Conservation (phyloP, 2,329 filamentous ascomycete species). For the Dactylonectria estremocensis region DNA sequence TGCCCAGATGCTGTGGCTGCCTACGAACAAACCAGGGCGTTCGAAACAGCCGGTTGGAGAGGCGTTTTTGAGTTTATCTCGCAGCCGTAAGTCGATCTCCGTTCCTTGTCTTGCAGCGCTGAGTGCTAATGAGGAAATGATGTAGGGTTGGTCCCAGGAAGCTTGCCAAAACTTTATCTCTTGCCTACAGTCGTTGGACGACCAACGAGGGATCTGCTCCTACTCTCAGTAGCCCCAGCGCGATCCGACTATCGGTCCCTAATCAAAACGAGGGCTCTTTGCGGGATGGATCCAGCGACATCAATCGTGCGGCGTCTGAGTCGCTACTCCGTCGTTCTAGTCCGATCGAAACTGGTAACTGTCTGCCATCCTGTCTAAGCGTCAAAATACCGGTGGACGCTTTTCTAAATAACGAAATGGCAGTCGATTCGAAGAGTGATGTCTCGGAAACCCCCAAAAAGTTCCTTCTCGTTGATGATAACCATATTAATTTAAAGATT, state of each 20-base stretch:
- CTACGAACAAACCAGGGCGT: slow-evolving; percentile 43
- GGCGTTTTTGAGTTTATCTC: slow-evolving; percentile 57
- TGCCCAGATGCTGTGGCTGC: slow-evolving; percentile 53
- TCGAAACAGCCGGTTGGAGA: slow-evolving; percentile 32
- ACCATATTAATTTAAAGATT: slow-evolving; percentile 57
- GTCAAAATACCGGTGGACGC: too few relatives aligned
- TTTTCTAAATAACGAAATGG: too few relatives aligned
- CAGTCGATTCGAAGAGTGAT: too few relatives aligned
- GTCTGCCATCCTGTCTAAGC: too few relatives aligned
- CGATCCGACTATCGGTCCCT: too few relatives aligned
- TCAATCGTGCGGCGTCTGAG: too few relatives aligned
- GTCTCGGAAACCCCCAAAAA: slow-evolving; percentile 9
- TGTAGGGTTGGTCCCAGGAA: slow-evolving; percentile 56
- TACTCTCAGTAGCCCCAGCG: neutral
- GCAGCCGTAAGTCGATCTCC: slow-evolving; percentile 52
- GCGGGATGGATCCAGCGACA: too few relatives aligned
- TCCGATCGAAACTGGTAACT: too few relatives aligned
- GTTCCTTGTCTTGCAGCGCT: neutral
- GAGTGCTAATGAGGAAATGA: neutral
- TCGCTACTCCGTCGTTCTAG: too few relatives aligned
- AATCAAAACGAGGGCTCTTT: too few relatives aligned
- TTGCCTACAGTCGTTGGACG: slow-evolving; percentile 49
- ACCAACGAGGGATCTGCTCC: slow-evolving; percentile 8
- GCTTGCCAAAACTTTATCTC: slow-evolving; percentile 52
- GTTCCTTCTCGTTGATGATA: slow-evolving; percentile 60